Evolutionary conservation across 371 early-diverging fungal species (phyloP), one percentile per base, ranked within the genome.

Genomic region (Haplosporangium sp.): DNA sequence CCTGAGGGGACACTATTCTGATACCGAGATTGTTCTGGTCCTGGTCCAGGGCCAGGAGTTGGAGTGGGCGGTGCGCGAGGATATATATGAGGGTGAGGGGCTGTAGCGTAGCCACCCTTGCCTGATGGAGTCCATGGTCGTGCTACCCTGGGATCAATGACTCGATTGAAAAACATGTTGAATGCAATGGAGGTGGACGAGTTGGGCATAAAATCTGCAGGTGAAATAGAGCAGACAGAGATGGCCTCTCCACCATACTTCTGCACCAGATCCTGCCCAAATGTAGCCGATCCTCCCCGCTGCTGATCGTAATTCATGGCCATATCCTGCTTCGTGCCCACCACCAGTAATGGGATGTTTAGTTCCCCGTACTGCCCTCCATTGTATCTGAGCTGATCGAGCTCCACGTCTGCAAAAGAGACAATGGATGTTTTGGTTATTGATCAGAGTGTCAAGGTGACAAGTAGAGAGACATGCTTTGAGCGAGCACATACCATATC

Each of bases 191-290:
- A 67, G 0, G 77, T 53, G 5, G 71, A 67, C 5, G 77, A 71
- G 54, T 67, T 71, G 41, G 77, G 77, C 68, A 67, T 56, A 45
- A 77, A 77, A 8, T 77, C 77, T 46, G 68, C 63, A 5, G 67
- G 54, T 2, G 77, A 67, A 51, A 64, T 46, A 2, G 72, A 16
- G 40, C 68, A 67, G 2, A 77, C 60, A 8, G 72, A 67, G 52
- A 77, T 61, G 48, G 77, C 66, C 50, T 77, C 77, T n/a, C 77
- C 72, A 8, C 64, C 72, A 45, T 77, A 67, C 21, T 75, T 69
- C 7, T 52, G 14, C 0, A 55, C 70, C 40, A 75, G 37, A 23
- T 69, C 70, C 11, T 54, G 37, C 21, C 63, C 73, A 23, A 23
- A 45, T 6, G 55, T 14, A 10, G 23, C 41, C 16, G 43, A 18